A percentile compares a stretch with the other conserved stretches of the same genome.
These are phyloP conservation scores for Russula lepida DNA, from an alignment of 768 basidiomycete species.

Conservation along the genomic window DNA sequence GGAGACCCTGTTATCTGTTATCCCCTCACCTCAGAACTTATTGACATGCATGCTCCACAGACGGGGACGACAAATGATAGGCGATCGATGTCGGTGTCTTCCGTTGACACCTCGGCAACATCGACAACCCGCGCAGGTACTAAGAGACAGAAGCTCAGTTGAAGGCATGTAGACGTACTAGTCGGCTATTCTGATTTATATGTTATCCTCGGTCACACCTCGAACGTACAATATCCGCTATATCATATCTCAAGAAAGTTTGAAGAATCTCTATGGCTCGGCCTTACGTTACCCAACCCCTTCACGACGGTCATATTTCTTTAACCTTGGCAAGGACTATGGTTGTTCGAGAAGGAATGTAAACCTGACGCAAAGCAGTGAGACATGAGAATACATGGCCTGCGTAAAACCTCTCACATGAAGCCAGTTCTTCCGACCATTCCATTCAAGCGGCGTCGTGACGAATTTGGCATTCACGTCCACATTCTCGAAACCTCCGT, in stretches of 20 bases:
- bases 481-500: conserved; percentile 86
- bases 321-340: conserved; percentile 49
- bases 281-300: background rate
- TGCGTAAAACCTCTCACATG: conserved; percentile 46
- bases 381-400: background rate
- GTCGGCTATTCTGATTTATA: conserved; percentile 4
- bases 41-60: conserved; percentile 5
- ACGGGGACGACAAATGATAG: conserved; percentile 29
- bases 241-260: background rate
- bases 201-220: background rate
- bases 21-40: conserved; percentile 1
- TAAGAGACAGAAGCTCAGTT: conserved; percentile 21
- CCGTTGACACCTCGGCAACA: conserved; percentile 48
- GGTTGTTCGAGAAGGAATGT: conserved; percentile 59
- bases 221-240: background rate
- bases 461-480: conserved; percentile 52
- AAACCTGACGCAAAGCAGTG: conserved; percentile 39
- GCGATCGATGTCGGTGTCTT: conserved; percentile 67
- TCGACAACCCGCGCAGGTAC: conserved; percentile 20
- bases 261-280: background rate
- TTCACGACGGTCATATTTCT: background rate
- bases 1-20: background rate
- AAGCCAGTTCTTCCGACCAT: conserved; percentile 81
- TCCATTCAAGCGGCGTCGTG: conserved; percentile 88
- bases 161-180: conserved; percentile 8